Conservation (phyloP, 441 rosid species). For the Omphalea diandra region DNA sequence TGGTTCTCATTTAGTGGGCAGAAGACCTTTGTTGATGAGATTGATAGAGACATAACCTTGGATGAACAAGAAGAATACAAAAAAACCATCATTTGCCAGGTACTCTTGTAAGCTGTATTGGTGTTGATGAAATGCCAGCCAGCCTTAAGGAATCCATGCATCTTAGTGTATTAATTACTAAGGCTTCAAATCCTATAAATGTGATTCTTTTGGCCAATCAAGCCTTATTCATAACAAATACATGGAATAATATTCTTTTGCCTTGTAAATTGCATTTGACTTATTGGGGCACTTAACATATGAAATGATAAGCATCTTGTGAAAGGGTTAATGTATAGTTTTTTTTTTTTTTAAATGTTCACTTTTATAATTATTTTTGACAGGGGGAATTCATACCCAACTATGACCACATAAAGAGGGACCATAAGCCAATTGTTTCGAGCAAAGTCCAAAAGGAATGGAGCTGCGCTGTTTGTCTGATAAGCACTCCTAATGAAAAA, state of each 20-base stretch:
- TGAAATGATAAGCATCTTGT: not conserved
- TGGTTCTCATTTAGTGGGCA: slow-evolving; percentile 3
- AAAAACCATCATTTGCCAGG: slow-evolving; percentile 21
- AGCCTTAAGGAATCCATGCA: not conserved
- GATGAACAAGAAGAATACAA: slow-evolving; percentile 19
- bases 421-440: not conserved
- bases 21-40: slow-evolving; percentile 1
- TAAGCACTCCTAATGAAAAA: slow-evolving; percentile 29
- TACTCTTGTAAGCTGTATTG: slow-evolving; percentile 15
- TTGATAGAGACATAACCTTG: not conserved
- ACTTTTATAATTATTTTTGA: slow-evolving; percentile 5
- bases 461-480: slow-evolving; percentile 35
- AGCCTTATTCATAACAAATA: not conserved
- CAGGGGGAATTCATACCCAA: slow-evolving; percentile 3
- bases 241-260: not conserved
- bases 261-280: not conserved
- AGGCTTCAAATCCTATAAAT: too few relatives aligned
- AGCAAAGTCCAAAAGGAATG: slow-evolving; percentile 34
- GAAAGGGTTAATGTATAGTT: too few relatives aligned
- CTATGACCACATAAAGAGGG: not conserved
- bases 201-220: too few relatives aligned
- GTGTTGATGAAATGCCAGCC: too few relatives aligned
- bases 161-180: not conserved
- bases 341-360: not conserved
- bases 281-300: not conserved